Evolutionary conservation across 2,329 filamentous ascomycete genomes (phyloP), one percentile per base, ranked within the genome.

Genomic region (Chaetoscypha palmicola): DNA sequence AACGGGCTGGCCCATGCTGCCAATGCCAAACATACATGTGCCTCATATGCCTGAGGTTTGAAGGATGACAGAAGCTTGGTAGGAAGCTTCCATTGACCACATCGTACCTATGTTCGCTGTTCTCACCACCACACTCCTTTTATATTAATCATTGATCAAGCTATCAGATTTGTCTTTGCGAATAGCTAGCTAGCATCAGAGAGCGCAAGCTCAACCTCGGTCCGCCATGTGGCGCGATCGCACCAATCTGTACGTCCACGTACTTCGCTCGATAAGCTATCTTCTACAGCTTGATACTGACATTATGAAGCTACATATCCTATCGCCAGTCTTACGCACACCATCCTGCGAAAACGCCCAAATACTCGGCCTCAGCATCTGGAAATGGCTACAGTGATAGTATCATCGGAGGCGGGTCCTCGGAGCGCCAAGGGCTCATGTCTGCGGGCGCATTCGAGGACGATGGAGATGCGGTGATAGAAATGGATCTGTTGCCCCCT

Each of bases 301-400:
- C 46, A 45, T 52, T 47, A 52, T 22, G 19, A 62, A 95, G 91
- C 64, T 98, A 94, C 67, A 92, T 98, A 65, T 97, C 92, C 67
- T 98, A 97, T 74, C 90, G 92, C 61, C 92, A 98, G 71, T 97
- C 91, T 60, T 97, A 96, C 68, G 81, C 89, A 59, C 92, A 97
- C 67, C 90, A 96, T 64, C 92, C 92, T 42, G 78, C 81, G 49
- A 90, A 94, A 69, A 88, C 89, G 68, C 79, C 81, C 55, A 82
- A 82, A 58, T 85, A 84, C 69, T 69, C 52, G 10, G 44, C 30
- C 17, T 48, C 45, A 4, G 42, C 58, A 24, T 53, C 57, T 26
- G 62, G 69, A 56, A 74, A 77, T 71, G 76, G 74, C 66, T 79
- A 79, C 62, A 71, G 72, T 50, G 78, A 82, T 53, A 64, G 68